phyloP scores from a whole-genome alignment of 306 rosid genomes.

The Argentina anserina region DNA sequence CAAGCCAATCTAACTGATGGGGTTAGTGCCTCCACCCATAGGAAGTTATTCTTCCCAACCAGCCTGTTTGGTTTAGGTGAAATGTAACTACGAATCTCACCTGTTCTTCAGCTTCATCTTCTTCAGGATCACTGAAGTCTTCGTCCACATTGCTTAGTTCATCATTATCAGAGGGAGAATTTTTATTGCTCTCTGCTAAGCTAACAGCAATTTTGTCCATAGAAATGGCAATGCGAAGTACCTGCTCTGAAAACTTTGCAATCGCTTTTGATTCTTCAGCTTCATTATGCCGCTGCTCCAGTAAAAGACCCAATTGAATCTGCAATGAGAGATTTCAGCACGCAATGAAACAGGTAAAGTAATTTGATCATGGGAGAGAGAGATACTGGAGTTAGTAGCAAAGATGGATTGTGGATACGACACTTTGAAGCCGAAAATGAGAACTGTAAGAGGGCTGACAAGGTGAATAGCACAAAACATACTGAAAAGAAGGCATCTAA shows the following conservation, averaged over 20 bases:
- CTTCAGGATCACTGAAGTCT: conserved; percentile 18
- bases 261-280: conserved; percentile 9
- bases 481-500: conserved; percentile 10
- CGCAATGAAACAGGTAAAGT: conserved; percentile 15
- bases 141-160: conserved; percentile 6
- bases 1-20: conserved; percentile 20
- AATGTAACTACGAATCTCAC: conserved; percentile 20
- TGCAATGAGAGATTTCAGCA: conserved; percentile 11
- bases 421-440: conserved; percentile 6
- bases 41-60: conserved; percentile 19
- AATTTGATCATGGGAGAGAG: background rate
- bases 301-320: conserved; percentile 13
- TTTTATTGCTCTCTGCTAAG: background rate
- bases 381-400: background rate
- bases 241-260: background rate
- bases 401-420: conserved; percentile 5
- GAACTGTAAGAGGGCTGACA: conserved; percentile 13
- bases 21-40: conserved; percentile 17
- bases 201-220: conserved; percentile 14
- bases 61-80: conserved; percentile 24
- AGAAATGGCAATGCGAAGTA: conserved; percentile 23
- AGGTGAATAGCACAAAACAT: conserved; percentile 16
- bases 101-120: conserved; percentile 14
- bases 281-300: conserved; percentile 14
- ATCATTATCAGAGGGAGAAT: background rate